These are phyloP conservation scores for Henckelia pumila DNA, from an alignment of 257 asterid genomes.

Conservation along the genomic window DNA sequence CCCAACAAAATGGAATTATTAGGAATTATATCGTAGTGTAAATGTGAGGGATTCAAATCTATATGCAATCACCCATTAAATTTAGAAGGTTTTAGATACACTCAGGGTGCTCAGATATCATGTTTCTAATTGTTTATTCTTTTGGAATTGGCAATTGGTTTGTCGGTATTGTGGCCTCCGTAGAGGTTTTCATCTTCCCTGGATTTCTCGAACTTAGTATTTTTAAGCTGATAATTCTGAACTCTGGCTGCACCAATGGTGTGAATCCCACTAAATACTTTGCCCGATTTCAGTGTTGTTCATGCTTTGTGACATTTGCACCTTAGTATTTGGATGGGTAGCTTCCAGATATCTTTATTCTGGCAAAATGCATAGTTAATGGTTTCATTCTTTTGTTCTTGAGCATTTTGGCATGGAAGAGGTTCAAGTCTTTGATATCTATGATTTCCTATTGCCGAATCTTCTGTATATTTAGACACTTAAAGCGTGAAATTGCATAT, in stretches of 20 bases:
- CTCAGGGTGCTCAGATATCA: neutral
- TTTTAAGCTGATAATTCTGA: neutral
- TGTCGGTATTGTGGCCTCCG: neutral
- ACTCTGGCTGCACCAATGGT: neutral
- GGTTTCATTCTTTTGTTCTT: neutral
- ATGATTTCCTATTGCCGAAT: neutral
- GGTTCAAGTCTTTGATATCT: too few relatives aligned
- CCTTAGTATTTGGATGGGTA: neutral
- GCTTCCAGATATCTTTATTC: neutral
- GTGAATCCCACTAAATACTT: neutral
- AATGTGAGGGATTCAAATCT: neutral
- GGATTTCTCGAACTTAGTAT: neutral
- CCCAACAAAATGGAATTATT: slow-evolving; percentile 2
- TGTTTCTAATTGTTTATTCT: neutral
- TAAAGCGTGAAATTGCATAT: neutral
- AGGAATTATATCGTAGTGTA: slow-evolving; percentile 3
- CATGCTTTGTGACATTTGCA: neutral
- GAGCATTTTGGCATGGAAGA: neutral
- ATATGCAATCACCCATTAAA: slow-evolving; percentile 6
- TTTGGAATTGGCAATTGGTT: neutral
- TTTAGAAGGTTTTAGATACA: neutral
- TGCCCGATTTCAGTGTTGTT: neutral
- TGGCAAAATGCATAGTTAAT: neutral
- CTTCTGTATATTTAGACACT: neutral
- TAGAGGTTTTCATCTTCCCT: neutral